Evolutionary conservation across 768 basidiomycete genomes (phyloP).

Genomic region (Rhizopogon vesiculosus): DNA sequence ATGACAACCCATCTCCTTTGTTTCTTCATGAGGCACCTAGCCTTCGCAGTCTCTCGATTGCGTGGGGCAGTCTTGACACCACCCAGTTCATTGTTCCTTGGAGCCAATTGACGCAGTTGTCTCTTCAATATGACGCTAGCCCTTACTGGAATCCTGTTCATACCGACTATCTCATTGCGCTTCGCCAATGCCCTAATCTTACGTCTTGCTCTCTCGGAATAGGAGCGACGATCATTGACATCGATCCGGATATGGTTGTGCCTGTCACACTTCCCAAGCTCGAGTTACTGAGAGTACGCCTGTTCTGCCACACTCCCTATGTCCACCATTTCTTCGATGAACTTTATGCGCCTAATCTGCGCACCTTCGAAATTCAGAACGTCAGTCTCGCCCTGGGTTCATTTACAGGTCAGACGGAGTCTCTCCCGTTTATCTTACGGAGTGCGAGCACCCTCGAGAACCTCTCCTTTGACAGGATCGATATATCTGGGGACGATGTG

Average conservation of each 20-base stretch:
- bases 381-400: conserved; percentile 24
- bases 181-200: conserved; percentile 22
- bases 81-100: conserved; percentile 21
- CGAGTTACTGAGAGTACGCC: conserved; percentile 20
- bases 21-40: conserved; percentile 20
- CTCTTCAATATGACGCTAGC: conserved; percentile 23
- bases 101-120: conserved; percentile 21
- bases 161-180: conserved; percentile 21
- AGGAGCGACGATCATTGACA: conserved; percentile 12
- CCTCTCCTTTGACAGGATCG: conserved; percentile 16
- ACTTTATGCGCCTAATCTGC: conserved; percentile 18
- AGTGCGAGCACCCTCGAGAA: conserved; percentile 25
- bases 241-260: conserved; percentile 6
- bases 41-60: conserved; percentile 22
- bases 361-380: conserved; percentile 22
- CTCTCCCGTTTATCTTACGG: conserved; percentile 19
- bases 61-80: conserved; percentile 25
- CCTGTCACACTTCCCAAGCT: conserved; percentile 23
- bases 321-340: conserved; percentile 20
- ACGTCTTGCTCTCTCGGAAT: conserved; percentile 23
- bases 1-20: conserved; percentile 20
- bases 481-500: conserved; percentile 16
- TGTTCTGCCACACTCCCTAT: conserved; percentile 24
- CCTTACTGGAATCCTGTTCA: conserved; percentile 25
- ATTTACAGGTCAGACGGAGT: conserved; percentile 21